Base-by-base conservation (phyloP, 192 early-diverging fungal species). In the Backusella westeae region DNA sequence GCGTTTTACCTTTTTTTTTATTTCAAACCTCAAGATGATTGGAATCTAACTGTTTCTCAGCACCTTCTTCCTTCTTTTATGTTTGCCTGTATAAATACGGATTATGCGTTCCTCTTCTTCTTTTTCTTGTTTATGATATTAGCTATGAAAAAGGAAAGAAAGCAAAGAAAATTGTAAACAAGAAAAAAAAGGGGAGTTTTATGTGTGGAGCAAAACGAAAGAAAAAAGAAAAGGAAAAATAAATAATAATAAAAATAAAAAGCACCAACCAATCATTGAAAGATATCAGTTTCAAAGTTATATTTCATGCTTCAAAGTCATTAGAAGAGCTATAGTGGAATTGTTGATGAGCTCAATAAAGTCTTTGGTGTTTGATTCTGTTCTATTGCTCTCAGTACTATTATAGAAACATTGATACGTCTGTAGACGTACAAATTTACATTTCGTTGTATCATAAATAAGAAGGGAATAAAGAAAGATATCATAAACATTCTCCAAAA, bases 191-290 rank as follows among this genome's bases (percentile, higher is more conserved):
- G 38, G 42, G 42, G 29, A n/a, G 4, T n/a, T n/a, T 44, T 44
- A 3, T 49, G 19, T 29, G 21, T 21, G 34, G n/a, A 69, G 15
- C 14, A 44, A 44, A 44, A 44, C 42, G 34, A 35, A 69, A 39
- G 8, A 8, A 12, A 39, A 39, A 39, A 69, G 23, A 39, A 69
- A 32, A 71, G 32, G 19, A 26, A 29, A 6, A 46, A 21, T 32
- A 19, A 15, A 12, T 32, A 72, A 52, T 9, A 21, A 72, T 2
- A 46, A 46, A 46, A 21, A 68, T 12, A 53, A n/a, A 36, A 41
- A 34, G 19, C 1, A 38, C 19, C 26, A 23, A 46, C 32, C 69
- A 92, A 93, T 94, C 83, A 94, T 93, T 63, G 23, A 29, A 63
- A 63, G 56, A 63, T 26, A 29, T 63, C 29, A 26, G 56, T 63